These are phyloP conservation scores for Mycena sanguinolenta DNA, from an alignment of 768 basidiomycete species.

Conservation along the genomic window DNA sequence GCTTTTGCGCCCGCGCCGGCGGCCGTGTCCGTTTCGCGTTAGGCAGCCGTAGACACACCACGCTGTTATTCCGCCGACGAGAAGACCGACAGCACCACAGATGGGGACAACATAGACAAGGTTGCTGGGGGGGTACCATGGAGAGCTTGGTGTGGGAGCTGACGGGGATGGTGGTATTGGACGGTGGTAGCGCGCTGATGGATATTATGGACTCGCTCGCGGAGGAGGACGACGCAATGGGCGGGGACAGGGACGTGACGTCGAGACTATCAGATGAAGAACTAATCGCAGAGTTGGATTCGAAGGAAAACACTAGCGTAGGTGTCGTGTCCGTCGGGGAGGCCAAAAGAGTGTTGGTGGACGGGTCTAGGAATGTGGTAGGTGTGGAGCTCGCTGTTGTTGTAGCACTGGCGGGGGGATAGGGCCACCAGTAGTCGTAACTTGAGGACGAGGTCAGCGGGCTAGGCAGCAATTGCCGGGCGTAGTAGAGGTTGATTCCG, in stretches of 20 bases:
- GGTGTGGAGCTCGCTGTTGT: conserved; percentile 38
- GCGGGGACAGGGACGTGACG: conserved; percentile 22
- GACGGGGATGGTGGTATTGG: conserved; percentile 32
- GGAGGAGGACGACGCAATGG: conserved; percentile 32
- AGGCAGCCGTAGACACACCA: conserved; percentile 55
- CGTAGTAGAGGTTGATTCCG: conserved; percentile 34
- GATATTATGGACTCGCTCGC: conserved; percentile 44
- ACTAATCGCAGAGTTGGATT: conserved; percentile 16
- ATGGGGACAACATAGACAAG: conserved; percentile 47
- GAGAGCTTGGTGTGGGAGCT: conserved; percentile 33
- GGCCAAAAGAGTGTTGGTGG: conserved; percentile 14
- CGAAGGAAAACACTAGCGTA: conserved; percentile 19
- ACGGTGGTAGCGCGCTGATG: conserved; percentile 49
- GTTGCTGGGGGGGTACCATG: conserved; percentile 40
- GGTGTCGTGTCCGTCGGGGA: conserved; percentile 19
- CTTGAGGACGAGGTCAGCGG: conserved; percentile 39
- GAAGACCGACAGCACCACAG: conserved; percentile 46
- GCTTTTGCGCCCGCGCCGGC: conserved; percentile 36
- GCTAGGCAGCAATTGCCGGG: conserved; percentile 29
- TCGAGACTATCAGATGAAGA: conserved; percentile 12
- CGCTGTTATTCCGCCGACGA: conserved; percentile 46
- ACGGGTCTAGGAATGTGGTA: conserved; percentile 7
- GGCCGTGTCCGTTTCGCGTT: conserved; percentile 38
- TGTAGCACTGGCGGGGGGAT: conserved; percentile 45
- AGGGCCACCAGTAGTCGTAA: conserved; percentile 56